These are phyloP conservation scores for Phytophthora aleatoria DNA, from an alignment of 352 stramenopile species.

Conservation along the genomic window DNA sequence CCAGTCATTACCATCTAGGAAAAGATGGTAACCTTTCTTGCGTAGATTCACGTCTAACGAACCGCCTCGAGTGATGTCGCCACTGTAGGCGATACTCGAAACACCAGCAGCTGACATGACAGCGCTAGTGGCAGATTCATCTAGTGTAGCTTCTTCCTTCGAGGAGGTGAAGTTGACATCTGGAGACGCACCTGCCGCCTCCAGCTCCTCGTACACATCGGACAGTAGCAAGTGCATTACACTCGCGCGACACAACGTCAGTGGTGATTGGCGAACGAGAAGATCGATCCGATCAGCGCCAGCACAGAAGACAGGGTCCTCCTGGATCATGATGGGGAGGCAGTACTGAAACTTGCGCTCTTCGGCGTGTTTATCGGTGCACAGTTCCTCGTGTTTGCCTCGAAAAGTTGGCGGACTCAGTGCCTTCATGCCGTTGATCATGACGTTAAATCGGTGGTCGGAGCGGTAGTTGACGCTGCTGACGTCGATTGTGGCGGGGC, in stretches of 20 bases:
- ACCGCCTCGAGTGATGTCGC: conserved; percentile 1
- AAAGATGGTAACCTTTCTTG: conserved; percentile 48
- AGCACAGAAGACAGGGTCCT: conserved; percentile 44
- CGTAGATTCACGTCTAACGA: conserved; percentile 18
- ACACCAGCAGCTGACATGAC: not conserved
- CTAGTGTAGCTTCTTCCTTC: conserved; percentile 11
- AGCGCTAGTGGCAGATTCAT: not conserved
- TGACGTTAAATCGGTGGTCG: conserved; percentile 14
- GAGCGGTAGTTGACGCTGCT: conserved; percentile 13
- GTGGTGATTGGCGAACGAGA: conserved; percentile 22
- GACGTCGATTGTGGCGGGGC: conserved; percentile 5
- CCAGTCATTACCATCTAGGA: conserved; percentile 16
- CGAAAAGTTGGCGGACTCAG: conserved; percentile 23
- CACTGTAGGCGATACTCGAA: conserved; percentile 39
- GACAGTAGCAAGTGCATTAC: conserved; percentile 44
- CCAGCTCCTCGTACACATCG: conserved; percentile 10
- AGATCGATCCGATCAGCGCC: conserved; percentile 49
- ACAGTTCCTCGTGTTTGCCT: conserved; percentile 14
- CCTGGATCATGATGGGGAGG: conserved; percentile 48
- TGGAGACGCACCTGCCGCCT: conserved; percentile 17
- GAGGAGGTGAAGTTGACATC: conserved; percentile 38
- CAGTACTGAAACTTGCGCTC: conserved; percentile 32
- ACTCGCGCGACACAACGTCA: conserved; percentile 31
- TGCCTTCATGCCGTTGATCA: conserved; percentile 13
- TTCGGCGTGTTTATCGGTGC: conserved; percentile 4